These are phyloP conservation scores for Candida schatavii DNA, from an alignment of 805 yeast species.

Conservation along the genomic window DNA sequence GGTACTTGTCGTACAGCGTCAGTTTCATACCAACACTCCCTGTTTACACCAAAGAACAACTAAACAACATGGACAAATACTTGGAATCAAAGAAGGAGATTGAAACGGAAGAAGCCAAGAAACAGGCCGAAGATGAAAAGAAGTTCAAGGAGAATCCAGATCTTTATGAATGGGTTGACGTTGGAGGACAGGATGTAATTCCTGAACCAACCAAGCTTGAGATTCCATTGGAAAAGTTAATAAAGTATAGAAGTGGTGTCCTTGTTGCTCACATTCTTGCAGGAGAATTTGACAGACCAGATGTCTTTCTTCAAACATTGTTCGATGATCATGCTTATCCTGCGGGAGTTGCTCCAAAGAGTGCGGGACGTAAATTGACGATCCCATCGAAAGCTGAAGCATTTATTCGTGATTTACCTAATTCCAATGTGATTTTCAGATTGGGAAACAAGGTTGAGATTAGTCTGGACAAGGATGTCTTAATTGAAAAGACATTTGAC, in stretches of 20 bases:
- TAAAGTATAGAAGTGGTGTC: constrained; percentile 60
- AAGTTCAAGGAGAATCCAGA: constrained; percentile 55
- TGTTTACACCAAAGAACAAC: constrained; percentile 57
- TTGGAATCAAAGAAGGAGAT: constrained; percentile 34
- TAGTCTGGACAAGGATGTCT: constrained; percentile 44
- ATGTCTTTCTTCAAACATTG: constrained; percentile 52
- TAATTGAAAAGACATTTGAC: constrained; percentile 46
- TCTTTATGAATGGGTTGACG: constrained; percentile 63
- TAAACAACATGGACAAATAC: constrained; percentile 44
- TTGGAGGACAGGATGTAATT: constrained; percentile 31
- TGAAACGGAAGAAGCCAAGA: constrained; percentile 36
- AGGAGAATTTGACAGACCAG: constrained; percentile 50
- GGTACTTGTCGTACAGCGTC: constrained; percentile 51
- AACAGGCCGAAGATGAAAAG: constrained; percentile 49
- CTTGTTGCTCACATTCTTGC: constrained; percentile 50
- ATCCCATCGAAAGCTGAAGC: constrained; percentile 51
- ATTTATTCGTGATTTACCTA: constrained; percentile 67
- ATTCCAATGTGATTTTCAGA: constrained; percentile 57
- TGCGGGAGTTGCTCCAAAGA: constrained; percentile 48
- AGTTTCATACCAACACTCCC: constrained; percentile 67
- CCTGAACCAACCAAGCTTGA: constrained; percentile 40
- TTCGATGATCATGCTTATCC: constrained; percentile 68
- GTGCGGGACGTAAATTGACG: constrained; percentile 43
- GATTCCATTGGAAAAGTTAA: constrained; percentile 49
- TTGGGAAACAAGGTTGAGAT: constrained; percentile 52